Base-by-base conservation (phyloP, 2,329 filamentous ascomycete genomes). In the Cordyceps tenuipes region DNA sequence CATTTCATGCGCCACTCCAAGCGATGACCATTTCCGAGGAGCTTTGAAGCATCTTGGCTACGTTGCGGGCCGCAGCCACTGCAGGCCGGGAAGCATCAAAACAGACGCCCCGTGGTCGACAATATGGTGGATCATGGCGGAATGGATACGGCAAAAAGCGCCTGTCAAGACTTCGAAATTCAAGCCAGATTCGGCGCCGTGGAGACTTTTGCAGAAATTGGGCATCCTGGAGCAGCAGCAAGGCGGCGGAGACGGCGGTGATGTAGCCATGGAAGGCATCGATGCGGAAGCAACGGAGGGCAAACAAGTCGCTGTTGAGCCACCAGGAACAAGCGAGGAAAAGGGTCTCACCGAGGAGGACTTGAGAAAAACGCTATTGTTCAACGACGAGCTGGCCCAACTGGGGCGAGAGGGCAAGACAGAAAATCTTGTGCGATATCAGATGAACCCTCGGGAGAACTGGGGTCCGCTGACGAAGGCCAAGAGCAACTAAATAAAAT, bases 71-170 rank as follows among this genome's bases (percentile, higher is more conserved):
- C 85, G 93, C 67, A 96, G 90, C 66, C 94, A 99, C 72, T 91
- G 91, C 67, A 91, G 91, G 65, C 82, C 90, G 0, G 93, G 92
- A 29, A 94, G 90, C 68, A 86, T 97, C 73, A 96, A 95, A 76
- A 97, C 94, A 0, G 86, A 97, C 73, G 94, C 94, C 15, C 90
- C 92, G 0, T 99, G 91, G 91, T 79, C 79, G 5, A 86, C 90
- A 0, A 82, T 99, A 52, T 97, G 94, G 92, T 89, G 95, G 70
- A 78, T 97, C 31, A 94, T 97, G 84, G 82, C 90, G 29, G 91
- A 96, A 73, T 99, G 91, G 91, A 84, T 89, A 15, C 83, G 87
- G 26, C 91, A 96, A 70, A 89, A 87, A 67, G 80, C 83, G 0
- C 91, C 92, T 0, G 79, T 96, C 61, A 95, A 89, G 69, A 83